Evolutionary conservation across 2,329 filamentous ascomycete genomes (phyloP).

Genomic region (Metarhizium anisopliae): DNA sequence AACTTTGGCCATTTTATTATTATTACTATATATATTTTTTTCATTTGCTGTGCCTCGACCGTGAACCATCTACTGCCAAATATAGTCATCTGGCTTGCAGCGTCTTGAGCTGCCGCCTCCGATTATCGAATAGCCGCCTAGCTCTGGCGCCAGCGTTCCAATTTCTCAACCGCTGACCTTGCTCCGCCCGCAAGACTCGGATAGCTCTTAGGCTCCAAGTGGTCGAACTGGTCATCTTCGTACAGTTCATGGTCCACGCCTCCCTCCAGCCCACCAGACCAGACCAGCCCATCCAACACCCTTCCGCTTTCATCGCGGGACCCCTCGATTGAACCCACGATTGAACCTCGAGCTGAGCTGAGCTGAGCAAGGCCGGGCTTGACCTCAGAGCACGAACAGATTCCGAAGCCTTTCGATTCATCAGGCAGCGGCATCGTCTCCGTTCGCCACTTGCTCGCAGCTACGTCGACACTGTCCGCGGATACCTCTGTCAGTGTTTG

Average conservation of each 20-base stretch:
- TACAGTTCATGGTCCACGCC: neutral
- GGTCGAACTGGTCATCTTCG: no score
- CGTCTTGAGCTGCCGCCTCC: neutral
- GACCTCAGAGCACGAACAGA: neutral
- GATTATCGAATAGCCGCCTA: neutral
- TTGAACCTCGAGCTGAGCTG: neutral
- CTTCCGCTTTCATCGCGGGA: neutral
- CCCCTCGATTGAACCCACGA: neutral
- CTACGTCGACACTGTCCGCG: conserved; percentile 11
- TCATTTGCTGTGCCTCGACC: neutral
- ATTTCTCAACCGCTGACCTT: neutral
- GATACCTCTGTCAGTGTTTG: conserved; percentile 7
- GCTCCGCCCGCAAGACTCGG: neutral
- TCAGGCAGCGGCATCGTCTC: neutral
- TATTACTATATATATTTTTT: neutral
- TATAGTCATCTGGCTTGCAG: neutral
- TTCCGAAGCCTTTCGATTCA: neutral
- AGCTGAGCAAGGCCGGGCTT: conserved; percentile 1
- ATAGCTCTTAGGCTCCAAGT: neutral
- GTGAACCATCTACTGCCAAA: neutral
- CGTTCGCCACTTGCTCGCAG: neutral
- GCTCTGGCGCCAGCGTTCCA: neutral
- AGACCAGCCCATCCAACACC: neutral
- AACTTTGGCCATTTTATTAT: no score
- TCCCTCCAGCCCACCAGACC: neutral